Evolutionary conservation across 202 grass and related monocot genomes (phyloP).

Genomic region (Sporobolus alterniflorus): DNA sequence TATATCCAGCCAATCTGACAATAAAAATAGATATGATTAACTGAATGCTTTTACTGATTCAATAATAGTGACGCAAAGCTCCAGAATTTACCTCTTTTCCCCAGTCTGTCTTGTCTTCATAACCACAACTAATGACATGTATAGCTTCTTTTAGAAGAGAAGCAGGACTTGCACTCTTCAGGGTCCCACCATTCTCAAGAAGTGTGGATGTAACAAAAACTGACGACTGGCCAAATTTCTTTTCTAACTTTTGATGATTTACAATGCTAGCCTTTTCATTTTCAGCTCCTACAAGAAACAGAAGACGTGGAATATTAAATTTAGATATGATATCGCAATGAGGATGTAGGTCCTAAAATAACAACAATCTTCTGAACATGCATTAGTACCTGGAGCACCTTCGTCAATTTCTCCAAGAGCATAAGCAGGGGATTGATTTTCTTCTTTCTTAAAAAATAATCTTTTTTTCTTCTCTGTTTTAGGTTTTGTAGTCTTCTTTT

Average conservation of each 20-base stretch:
- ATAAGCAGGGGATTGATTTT: conserved; percentile 72
- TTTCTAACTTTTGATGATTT: conserved; percentile 80
- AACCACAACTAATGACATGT: conserved; percentile 90
- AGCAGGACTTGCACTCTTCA: conserved; percentile 80
- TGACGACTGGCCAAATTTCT: conserved; percentile 97
- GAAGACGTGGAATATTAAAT: not conserved
- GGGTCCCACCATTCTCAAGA: conserved; percentile 86
- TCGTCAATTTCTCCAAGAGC: conserved; percentile 73
- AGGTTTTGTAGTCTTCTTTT: conserved; percentile 80
- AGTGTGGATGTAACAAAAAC: conserved; percentile 93
- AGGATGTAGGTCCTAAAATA: not conserved
- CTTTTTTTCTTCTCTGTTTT: conserved; percentile 79
- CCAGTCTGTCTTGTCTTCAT: conserved; percentile 94
- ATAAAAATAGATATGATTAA: conserved; percentile 17
- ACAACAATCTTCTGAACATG: not conserved
- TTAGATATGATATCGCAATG: not conserved
- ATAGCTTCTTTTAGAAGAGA: conserved; percentile 93
- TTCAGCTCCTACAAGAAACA: conserved; percentile 59
- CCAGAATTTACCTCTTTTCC: conserved; percentile 61
- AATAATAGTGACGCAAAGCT: not conserved
- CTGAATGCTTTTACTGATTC: not conserved
- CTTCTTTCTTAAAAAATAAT: conserved; percentile 70
- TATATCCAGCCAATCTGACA: conserved; percentile 93
- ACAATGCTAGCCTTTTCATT: conserved; percentile 65
- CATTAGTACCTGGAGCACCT: conserved; percentile 51